These are phyloP conservation scores for Sesbania bispinosa DNA, from an alignment of 306 rosid species.

Conservation along the genomic window DNA sequence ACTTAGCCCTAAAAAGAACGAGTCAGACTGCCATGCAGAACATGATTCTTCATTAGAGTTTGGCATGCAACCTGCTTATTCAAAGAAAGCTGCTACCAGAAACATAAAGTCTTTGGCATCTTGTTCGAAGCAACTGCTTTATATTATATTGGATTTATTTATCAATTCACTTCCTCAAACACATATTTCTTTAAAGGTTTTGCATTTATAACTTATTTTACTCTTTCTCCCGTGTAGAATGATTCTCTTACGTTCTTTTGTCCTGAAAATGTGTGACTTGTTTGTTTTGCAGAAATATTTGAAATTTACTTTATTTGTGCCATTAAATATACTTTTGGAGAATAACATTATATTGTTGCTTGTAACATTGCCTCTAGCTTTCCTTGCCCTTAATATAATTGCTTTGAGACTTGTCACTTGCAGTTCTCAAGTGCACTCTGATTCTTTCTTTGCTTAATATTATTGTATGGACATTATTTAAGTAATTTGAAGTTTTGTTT, in stretches of 20 bases:
- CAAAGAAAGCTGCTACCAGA: slow-evolving; percentile 71
- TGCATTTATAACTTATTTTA: slow-evolving; percentile 18
- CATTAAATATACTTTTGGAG: slow-evolving; percentile 1
- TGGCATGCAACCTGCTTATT: slow-evolving; percentile 43
- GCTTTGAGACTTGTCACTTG: not conserved
- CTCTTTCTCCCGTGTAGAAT: not conserved
- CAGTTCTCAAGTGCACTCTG: not conserved
- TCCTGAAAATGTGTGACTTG: slow-evolving; percentile 1
- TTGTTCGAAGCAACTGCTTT: slow-evolving; percentile 62
- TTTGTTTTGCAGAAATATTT: slow-evolving; percentile 9
- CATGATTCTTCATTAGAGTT: slow-evolving; percentile 36
- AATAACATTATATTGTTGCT: not conserved
- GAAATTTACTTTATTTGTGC: not conserved
- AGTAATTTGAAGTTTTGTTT: not conserved
- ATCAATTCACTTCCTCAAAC: slow-evolving; percentile 48
- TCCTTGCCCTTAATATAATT: not conserved
- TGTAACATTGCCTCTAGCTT: not conserved
- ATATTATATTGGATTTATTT: slow-evolving; percentile 59
- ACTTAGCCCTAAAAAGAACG: slow-evolving; percentile 41
- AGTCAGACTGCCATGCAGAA: slow-evolving; percentile 20
- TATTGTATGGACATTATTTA: not conserved
- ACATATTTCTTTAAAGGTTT: slow-evolving; percentile 62
- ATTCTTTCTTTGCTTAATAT: slow-evolving; percentile 4
- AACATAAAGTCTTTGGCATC: slow-evolving; percentile 67
- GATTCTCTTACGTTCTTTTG: not conserved